A percentile compares a stretch with the other conserved stretches of the same genome.
These are phyloP conservation scores for Biscogniauxia sp. DNA, from an alignment of 2,329 filamentous ascomycete species.

Conservation along the genomic window DNA sequence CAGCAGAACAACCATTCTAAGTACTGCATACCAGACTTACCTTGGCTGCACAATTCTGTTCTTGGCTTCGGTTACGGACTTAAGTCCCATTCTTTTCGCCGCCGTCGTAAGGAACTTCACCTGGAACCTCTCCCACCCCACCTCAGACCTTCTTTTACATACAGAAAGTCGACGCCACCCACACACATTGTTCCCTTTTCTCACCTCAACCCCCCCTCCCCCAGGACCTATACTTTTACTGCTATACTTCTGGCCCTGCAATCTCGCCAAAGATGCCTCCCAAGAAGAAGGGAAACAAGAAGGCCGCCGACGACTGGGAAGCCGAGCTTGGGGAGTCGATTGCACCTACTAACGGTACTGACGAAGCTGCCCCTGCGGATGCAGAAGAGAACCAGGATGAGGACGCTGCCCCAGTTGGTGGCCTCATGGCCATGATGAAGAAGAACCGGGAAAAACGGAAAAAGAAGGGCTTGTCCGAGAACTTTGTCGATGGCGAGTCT, in stretches of 20 bases:
- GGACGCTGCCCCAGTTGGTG: constrained; percentile 56
- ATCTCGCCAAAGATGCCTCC: constrained; percentile 69
- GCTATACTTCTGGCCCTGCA: neutral
- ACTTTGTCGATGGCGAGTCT: constrained; percentile 70
- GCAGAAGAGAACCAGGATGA: constrained; percentile 53
- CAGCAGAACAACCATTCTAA: too few species aligned
- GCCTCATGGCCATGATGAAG: constrained; percentile 75
- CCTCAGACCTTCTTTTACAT: constrained; percentile 18
- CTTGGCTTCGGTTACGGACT: too few species aligned
- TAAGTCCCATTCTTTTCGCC: neutral
- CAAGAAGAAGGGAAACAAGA: constrained; percentile 88
- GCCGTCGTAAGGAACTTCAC: neutral
- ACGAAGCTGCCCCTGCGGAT: constrained; percentile 27
- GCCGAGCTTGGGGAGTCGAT: constrained; percentile 80
- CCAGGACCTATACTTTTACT: neutral
- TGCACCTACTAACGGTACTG: constrained; percentile 52
- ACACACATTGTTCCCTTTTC: constrained; percentile 31
- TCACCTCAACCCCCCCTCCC: too few species aligned
- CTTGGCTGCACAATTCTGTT: too few species aligned
- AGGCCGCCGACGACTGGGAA: constrained; percentile 91
- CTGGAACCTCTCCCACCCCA: neutral
- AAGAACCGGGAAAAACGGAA: constrained; percentile 85
- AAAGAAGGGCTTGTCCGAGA: constrained; percentile 77
- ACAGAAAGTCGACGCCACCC: constrained; percentile 30
- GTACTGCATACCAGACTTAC: too few species aligned